Conservation (phyloP, 1,284 basidiomycete genomes). For the Austroboletus novae-zelandiae region DNA sequence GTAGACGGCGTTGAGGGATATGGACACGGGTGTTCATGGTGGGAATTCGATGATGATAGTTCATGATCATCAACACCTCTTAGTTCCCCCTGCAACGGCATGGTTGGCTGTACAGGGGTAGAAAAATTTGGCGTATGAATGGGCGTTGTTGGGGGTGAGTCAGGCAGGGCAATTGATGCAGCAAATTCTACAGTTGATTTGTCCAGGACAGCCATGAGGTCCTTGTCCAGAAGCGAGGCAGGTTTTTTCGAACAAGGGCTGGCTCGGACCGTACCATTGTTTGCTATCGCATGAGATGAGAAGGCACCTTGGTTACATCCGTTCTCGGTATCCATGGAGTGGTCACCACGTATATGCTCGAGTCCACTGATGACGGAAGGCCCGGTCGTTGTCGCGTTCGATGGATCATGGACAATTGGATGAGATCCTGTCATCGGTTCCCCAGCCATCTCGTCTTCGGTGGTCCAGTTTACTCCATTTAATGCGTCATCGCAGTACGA, state of each 20-base stretch:
- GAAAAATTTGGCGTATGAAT: neutral
- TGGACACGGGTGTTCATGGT: neutral
- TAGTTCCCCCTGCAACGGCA: neutral
- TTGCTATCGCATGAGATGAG: neutral
- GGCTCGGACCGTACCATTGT: neutral
- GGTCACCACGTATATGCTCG: too few species aligned
- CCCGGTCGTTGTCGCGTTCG: too few species aligned
- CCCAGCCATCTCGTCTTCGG: slow-evolving; percentile 1
- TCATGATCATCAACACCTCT: slow-evolving; percentile 2
- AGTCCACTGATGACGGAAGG: too few species aligned
- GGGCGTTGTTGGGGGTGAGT: slow-evolving; percentile 20
- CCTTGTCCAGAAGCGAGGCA: neutral
- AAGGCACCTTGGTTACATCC: neutral
- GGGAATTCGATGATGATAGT: neutral
- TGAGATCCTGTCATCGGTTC: neutral
- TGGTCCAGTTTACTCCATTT: neutral
- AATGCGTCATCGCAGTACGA: neutral
- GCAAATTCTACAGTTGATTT: slow-evolving; percentile 10
- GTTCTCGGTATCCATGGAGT: neutral
- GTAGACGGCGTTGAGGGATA: neutral
- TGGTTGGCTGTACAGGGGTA: neutral
- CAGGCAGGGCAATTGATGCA: slow-evolving; percentile 18
- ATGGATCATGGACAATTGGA: neutral
- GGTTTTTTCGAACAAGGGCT: neutral
- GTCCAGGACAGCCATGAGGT: neutral